Evolutionary conservation across 2,329 filamentous ascomycete species (phyloP).

Genomic region (Claviceps quebecensis): DNA sequence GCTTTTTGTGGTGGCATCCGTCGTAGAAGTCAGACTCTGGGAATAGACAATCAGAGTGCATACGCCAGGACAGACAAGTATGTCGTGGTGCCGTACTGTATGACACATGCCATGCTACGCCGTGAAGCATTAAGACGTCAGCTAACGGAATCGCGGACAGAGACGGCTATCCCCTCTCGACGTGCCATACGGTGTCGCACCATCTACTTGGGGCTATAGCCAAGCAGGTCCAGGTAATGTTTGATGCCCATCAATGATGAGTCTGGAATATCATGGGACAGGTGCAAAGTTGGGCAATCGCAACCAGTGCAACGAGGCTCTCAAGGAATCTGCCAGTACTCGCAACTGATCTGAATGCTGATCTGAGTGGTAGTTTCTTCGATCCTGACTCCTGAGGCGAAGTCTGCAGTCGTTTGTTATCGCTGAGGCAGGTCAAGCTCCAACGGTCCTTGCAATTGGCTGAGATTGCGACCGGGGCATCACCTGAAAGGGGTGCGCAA

Average conservation of each 20-base stretch:
- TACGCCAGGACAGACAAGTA: not conserved
- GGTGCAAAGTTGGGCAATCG: not conserved
- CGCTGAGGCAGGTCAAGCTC: not conserved
- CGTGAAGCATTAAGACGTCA: not conserved
- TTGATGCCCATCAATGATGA: not conserved
- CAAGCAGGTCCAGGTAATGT: not conserved
- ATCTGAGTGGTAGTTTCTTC: not conserved
- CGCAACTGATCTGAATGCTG: not conserved
- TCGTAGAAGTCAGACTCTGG: not conserved
- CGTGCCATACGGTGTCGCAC: not conserved
- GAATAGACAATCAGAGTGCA: not conserved
- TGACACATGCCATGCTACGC: not conserved
- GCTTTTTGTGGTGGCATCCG: not conserved
- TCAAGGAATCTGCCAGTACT: not conserved
- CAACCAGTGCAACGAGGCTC: not conserved
- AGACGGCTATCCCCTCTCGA: not conserved
- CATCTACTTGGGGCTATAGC: not conserved
- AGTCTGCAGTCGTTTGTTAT: not conserved
- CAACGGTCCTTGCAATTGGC: not conserved
- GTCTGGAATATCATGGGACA: not conserved
- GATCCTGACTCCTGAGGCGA: not conserved
- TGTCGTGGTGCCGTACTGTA: not conserved
- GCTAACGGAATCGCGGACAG: not conserved
- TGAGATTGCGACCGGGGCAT: slow-evolving; percentile 1
- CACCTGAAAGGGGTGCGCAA: not conserved